These are phyloP conservation scores for Colletotrichum musae DNA, from an alignment of 2,329 filamentous ascomycete species.

Conservation along the genomic window DNA sequence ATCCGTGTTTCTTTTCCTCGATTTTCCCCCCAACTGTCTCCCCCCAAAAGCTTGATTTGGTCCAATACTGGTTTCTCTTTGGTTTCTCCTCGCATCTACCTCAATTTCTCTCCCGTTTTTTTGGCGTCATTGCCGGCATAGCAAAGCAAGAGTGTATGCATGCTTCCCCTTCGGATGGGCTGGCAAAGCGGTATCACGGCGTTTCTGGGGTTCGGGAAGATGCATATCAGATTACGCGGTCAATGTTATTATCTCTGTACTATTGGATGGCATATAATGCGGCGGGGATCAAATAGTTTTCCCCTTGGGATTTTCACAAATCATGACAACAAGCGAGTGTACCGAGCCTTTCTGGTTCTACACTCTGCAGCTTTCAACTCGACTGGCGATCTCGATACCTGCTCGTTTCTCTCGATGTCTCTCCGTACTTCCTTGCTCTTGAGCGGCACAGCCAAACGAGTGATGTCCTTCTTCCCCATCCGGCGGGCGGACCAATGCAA, in stretches of 20 bases:
- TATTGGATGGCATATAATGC: conserved; percentile 8
- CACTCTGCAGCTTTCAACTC: background rate
- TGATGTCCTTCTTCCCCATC: conserved; percentile 7
- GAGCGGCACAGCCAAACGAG: background rate
- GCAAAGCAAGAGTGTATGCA: conserved; percentile 22
- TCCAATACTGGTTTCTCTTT: background rate
- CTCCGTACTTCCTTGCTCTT: no score
- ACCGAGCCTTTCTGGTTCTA: no score
- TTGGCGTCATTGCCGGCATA: conserved; percentile 23
- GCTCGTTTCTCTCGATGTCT: no score
- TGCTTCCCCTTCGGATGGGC: conserved; percentile 3
- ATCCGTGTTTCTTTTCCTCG: background rate
- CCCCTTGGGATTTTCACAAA: background rate
- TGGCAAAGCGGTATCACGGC: conserved; percentile 4
- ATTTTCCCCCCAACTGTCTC: background rate
- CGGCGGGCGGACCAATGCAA: background rate
- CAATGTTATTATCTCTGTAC: conserved; percentile 10
- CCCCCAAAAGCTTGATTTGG: background rate
- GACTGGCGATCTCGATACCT: background rate
- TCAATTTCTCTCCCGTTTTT: background rate
- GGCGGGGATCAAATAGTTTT: background rate
- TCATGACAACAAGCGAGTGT: background rate
- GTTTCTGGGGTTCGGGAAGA: conserved; percentile 17
- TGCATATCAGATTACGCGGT: conserved; percentile 3
- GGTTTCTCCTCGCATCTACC: background rate